phyloP scores from a whole-genome alignment of 495 filamentous ascomycete species.

The Trichoderma orchidacearum region DNA sequence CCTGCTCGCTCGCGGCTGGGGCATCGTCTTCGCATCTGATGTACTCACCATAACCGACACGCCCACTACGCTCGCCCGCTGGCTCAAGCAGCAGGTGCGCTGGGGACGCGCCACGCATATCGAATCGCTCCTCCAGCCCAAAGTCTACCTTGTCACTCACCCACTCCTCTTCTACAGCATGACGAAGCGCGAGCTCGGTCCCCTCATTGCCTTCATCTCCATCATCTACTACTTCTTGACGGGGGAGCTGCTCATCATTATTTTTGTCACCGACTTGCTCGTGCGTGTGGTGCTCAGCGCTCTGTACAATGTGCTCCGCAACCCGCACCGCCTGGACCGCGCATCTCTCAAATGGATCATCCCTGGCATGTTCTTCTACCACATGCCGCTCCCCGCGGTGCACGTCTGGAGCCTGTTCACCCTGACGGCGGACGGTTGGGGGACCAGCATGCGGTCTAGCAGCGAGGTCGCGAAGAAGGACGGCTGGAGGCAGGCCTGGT shows the following conservation, averaged over 20 bases:
- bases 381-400: neutral
- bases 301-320: neutral
- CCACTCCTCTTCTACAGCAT: neutral
- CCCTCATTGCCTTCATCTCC: neutral
- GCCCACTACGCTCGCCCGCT: neutral
- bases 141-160: neutral
- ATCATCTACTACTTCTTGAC: neutral
- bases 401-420: neutral
- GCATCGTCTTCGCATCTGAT: neutral
- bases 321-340: neutral
- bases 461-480: neutral
- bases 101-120: neutral
- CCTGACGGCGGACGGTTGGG: neutral
- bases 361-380: neutral
- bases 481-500: neutral
- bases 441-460: neutral
- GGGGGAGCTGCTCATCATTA: neutral
- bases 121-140: neutral
- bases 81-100: neutral
- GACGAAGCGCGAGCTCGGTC: neutral
- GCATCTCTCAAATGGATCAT: neutral
- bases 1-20: neutral
- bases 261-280: neutral
- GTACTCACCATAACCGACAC: neutral
- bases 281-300: neutral